Evolutionary conservation across 2,329 filamentous ascomycete species (phyloP).

Genomic region (Arthrinium puccinioides): DNA sequence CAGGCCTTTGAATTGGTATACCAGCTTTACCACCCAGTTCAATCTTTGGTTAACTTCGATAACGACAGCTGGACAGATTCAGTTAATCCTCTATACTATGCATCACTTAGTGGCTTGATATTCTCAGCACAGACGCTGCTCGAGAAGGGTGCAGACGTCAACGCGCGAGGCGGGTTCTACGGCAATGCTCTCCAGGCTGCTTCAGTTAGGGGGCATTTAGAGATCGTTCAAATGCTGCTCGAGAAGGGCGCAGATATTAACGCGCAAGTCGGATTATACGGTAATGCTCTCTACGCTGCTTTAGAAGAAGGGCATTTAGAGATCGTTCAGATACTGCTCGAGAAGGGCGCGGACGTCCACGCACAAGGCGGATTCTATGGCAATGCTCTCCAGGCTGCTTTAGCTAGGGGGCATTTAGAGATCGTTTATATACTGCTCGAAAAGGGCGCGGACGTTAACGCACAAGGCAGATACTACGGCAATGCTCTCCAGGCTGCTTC

Average conservation of each 20-base stretch:
- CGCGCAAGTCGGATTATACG: constrained; percentile 5
- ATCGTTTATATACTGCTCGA: no score
- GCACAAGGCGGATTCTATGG: no score
- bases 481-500: no score
- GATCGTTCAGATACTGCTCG: no score
- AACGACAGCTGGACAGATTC: neutral
- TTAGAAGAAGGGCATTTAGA: no score
- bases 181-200: constrained; percentile 11
- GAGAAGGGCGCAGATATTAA: constrained; percentile 3
- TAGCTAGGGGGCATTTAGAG: no score
- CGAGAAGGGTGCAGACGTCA: constrained; percentile 13
- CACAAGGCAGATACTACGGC: no score
- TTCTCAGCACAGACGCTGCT: constrained; percentile 11
- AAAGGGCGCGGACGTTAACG: no score
- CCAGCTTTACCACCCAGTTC: neutral
- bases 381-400: no score
- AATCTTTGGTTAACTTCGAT: neutral
- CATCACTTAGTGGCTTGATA: constrained; percentile 9
- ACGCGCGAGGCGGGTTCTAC: constrained; percentile 4
- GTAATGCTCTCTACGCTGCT: constrained; percentile 13
- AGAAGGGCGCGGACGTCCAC: no score
- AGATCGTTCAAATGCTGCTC: constrained; percentile 7
- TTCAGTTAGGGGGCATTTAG: constrained; percentile 5
- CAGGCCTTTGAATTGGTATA: constrained; percentile 1
- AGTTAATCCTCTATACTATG: constrained; percentile 10